Conservation (phyloP, 345 rosid species). For the Murraya paniculata region DNA sequence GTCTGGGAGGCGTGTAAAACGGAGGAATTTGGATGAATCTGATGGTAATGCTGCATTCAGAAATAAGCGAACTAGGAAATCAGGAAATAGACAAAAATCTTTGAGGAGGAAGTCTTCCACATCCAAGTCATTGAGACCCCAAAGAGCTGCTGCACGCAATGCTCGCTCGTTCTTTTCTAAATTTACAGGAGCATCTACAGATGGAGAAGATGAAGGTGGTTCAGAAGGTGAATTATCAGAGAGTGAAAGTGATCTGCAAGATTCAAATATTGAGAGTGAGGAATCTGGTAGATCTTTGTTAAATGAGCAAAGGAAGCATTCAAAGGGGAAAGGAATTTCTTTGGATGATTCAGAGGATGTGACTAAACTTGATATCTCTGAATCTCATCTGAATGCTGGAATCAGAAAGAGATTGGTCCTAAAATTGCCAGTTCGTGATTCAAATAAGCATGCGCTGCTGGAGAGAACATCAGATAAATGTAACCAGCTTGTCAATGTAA, state of each 20-base stretch:
- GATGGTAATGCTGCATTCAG: conserved; percentile 49
- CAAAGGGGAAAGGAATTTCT: conserved; percentile 66
- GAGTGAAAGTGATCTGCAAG: conserved; percentile 59
- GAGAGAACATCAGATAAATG: conserved; percentile 26
- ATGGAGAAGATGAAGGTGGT: conserved; percentile 67
- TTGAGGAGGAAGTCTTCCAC: conserved; percentile 57
- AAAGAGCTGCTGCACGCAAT: conserved; percentile 92
- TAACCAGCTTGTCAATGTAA: conserved; percentile 23
- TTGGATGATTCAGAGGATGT: conserved; percentile 50
- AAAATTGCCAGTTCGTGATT: conserved; percentile 61
- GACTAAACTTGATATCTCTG: conserved; percentile 35
- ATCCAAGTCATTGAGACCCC: conserved; percentile 79
- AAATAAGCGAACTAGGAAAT: conserved; percentile 46
- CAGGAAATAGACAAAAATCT: conserved; percentile 52
- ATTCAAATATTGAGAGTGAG: conserved; percentile 60
- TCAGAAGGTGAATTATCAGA: conserved; percentile 70
- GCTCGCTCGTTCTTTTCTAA: conserved; percentile 82
- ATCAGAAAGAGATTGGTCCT: conserved; percentile 67
- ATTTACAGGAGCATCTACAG: conserved; percentile 76
- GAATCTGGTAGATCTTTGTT: conserved; percentile 57
- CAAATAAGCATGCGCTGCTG: conserved; percentile 41
- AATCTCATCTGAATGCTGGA: conserved; percentile 45
- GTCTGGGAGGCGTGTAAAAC: conserved; percentile 91
- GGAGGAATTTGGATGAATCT: conserved; percentile 72
- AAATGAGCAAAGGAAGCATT: conserved; percentile 46